Evolutionary conservation across 495 filamentous ascomycete species (phyloP).

Genomic region (Parathielavia hyrcaniae): DNA sequence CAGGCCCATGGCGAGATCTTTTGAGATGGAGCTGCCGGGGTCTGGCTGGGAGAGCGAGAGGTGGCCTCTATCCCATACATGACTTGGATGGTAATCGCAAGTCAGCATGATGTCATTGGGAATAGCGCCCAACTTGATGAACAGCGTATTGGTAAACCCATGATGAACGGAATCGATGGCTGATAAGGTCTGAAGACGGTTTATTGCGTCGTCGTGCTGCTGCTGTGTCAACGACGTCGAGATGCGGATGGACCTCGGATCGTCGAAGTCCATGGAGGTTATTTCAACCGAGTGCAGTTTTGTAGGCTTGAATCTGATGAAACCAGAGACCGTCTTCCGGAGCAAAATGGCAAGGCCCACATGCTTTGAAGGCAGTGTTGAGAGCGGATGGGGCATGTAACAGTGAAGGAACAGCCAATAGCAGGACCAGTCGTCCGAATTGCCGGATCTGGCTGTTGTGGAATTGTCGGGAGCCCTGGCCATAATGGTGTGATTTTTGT

Average conservation of each 20-base stretch:
- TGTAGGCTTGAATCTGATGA: background rate
- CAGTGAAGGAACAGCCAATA: conserved; percentile 3
- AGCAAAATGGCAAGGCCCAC: conserved; percentile 3
- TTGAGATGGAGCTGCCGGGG: background rate
- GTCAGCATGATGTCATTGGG: background rate
- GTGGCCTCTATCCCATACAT: background rate
- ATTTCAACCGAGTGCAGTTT: background rate
- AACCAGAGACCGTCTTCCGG: conserved; percentile 1
- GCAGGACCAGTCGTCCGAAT: background rate
- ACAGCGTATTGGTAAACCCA: background rate
- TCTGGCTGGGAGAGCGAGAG: background rate
- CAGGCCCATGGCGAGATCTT: background rate
- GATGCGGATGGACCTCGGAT: background rate
- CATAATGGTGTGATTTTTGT: background rate
- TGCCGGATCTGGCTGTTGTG: background rate
- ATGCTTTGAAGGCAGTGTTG: background rate
- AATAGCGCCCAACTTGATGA: background rate
- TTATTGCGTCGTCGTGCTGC: background rate
- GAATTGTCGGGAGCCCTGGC: background rate
- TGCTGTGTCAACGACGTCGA: background rate
- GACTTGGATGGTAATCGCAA: background rate
- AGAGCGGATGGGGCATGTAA: background rate
- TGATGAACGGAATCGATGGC: background rate
- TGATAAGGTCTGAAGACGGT: background rate
- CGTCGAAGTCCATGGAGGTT: background rate